Evolutionary conservation across 306 rosid species (phyloP).

Genomic region (Styphnolobium japonicum): DNA sequence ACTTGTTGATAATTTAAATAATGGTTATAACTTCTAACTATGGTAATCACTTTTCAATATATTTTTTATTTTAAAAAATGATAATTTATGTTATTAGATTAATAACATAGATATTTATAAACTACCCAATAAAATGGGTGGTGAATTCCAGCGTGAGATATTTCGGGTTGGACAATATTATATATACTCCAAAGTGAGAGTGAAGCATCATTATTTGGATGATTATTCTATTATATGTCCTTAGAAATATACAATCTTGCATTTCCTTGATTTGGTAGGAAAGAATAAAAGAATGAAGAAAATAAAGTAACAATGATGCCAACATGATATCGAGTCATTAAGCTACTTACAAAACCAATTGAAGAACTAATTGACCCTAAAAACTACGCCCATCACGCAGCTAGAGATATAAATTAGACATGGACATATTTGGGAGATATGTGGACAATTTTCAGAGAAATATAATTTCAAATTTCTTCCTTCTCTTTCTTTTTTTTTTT

Average conservation of each 20-base stretch:
- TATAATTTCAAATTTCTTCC: background rate
- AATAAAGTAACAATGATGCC: background rate
- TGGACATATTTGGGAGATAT: background rate
- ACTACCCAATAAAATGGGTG: too few species aligned
- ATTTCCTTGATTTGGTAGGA: background rate
- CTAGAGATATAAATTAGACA: background rate
- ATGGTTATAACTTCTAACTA: too few species aligned
- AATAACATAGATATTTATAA: too few species aligned
- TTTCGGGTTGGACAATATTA: too few species aligned
- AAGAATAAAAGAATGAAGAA: background rate
- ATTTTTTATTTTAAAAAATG: too few species aligned
- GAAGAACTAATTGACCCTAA: constrained; percentile 3
- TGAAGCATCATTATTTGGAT: too few species aligned
- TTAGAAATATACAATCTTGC: background rate
- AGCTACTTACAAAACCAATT: constrained; percentile 33
- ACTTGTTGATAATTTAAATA: too few species aligned
- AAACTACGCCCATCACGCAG: background rate
- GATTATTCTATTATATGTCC: background rate
- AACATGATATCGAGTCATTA: background rate
- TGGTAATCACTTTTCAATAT: too few species aligned
- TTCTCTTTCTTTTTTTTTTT: background rate
- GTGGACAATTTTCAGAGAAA: background rate
- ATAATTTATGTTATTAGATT: too few species aligned
- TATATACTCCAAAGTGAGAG: too few species aligned
- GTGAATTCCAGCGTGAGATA: too few species aligned